A percentile compares a stretch with the other conserved stretches of the same genome.
phyloP scores from a whole-genome alignment of 371 early-diverging fungal genomes.

The Apophysomyces sp. region DNA sequence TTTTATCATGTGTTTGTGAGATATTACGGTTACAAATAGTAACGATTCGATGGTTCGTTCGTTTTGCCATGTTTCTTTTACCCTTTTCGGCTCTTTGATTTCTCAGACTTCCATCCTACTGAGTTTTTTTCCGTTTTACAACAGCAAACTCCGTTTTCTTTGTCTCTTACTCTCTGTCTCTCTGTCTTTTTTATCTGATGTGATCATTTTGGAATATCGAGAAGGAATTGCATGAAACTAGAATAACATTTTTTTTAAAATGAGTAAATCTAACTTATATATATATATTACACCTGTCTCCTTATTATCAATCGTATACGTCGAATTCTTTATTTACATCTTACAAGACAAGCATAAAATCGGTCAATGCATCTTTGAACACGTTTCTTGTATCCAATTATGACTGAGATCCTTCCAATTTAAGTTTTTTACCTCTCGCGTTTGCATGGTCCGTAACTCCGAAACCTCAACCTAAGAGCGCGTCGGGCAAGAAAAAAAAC shows the following conservation, averaged over 20 bases:
- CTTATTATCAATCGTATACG: not conserved
- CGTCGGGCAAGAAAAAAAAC: not conserved
- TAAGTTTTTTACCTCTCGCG: not conserved
- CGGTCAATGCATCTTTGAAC: not conserved
- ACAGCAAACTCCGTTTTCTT: not conserved
- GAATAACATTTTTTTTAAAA: not conserved
- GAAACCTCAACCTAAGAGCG: not conserved
- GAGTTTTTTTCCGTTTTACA: not conserved
- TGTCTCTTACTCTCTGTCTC: not conserved
- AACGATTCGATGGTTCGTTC: not conserved
- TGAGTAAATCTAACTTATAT: not conserved
- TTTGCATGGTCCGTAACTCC: constrained; percentile 1
- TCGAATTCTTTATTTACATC: not conserved
- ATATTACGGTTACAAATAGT: not conserved
- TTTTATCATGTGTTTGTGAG: not conserved
- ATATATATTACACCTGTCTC: not conserved
- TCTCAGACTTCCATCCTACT: not conserved
- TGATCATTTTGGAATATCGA: not conserved
- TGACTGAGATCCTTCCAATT: not conserved
- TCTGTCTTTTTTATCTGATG: not conserved
- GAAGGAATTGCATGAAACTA: not conserved
- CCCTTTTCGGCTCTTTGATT: not conserved
- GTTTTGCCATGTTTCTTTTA: not conserved
- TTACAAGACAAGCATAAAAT: not conserved
- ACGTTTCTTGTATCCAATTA: not conserved